A percentile compares a stretch with the other conserved stretches of the same genome.
Evolutionary conservation across 2,329 filamentous ascomycete genomes (phyloP).

Genomic region (Boeremia lycopersici): DNA sequence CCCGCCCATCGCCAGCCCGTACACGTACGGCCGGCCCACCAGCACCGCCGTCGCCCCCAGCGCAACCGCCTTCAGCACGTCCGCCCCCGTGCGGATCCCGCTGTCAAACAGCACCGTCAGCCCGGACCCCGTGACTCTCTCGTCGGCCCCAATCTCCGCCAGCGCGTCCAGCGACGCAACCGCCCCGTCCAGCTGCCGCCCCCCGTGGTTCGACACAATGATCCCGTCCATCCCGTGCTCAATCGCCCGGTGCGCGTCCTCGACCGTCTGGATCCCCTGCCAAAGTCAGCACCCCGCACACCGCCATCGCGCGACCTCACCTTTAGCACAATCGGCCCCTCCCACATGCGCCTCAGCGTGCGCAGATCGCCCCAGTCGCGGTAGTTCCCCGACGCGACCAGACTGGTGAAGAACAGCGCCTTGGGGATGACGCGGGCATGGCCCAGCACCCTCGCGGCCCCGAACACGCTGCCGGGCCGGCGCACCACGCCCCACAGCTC

Average conservation of each 20-base stretch:
- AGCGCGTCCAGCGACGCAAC: constrained; percentile 44
- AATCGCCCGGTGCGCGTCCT: constrained; percentile 45
- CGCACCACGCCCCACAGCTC: constrained; percentile 48
- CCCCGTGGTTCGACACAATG: constrained; percentile 48
- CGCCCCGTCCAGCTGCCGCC: constrained; percentile 46
- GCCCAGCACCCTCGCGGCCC: constrained; percentile 40
- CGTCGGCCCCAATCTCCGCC: constrained; percentile 44
- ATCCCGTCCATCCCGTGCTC: constrained; percentile 46
- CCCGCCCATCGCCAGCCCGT: constrained; percentile 47
- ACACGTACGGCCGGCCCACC: constrained; percentile 45
- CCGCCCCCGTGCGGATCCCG: constrained; percentile 44
- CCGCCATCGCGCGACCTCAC: neutral
- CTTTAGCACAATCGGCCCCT: constrained; percentile 48
- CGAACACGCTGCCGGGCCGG: constrained; percentile 42
- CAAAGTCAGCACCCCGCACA: neutral
- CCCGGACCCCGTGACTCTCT: constrained; percentile 36
- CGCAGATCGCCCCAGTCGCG: constrained; percentile 44
- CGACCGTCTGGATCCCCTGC: constrained; percentile 45
- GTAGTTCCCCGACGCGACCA: constrained; percentile 44
- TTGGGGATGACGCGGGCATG: constrained; percentile 45
- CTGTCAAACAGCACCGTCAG: constrained; percentile 46
- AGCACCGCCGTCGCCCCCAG: constrained; percentile 46
- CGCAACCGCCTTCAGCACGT: constrained; percentile 47
- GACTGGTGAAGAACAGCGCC: constrained; percentile 43
- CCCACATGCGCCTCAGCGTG: constrained; percentile 43